Evolutionary conservation across 164 flowering plant species (phyloP).

Genomic region (Chloranthus sessilifolius): DNA sequence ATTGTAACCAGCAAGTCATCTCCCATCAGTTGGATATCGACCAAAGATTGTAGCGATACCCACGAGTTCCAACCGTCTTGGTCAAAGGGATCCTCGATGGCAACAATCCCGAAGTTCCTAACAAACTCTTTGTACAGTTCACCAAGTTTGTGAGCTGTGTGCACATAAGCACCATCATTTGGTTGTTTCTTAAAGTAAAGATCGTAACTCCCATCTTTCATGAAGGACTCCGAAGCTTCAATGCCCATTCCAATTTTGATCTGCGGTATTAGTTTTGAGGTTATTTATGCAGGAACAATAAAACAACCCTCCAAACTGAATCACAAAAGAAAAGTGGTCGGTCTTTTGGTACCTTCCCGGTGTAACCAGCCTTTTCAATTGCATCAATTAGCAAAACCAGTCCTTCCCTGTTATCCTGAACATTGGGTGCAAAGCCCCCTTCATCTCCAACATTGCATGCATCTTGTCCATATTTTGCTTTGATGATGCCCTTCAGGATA

Average conservation of each 20-base stretch:
- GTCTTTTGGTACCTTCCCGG: constrained; percentile 82
- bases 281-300: constrained; percentile 5
- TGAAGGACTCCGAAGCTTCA: constrained; percentile 91
- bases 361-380: constrained; percentile 94
- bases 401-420: constrained; percentile 97
- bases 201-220: constrained; percentile 77
- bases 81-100: constrained; percentile 99
- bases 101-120: constrained; percentile 85
- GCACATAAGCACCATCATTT: constrained; percentile 87
- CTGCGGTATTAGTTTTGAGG: constrained; percentile 34
- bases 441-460: constrained; percentile 99
- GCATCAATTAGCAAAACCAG: constrained; percentile 84
- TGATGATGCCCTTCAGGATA: constrained; percentile 78
- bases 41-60: constrained; percentile 73
- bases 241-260: constrained; percentile 99
- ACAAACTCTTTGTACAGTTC: constrained; percentile 84
- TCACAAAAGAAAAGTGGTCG: too few species aligned
- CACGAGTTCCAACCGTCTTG: constrained; percentile 98
- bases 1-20: constrained; percentile 97
- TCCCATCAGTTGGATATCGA: constrained; percentile 90
- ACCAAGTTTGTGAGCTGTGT: constrained; percentile 55
- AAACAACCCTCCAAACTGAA: too few species aligned
- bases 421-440: constrained; percentile 98
- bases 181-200: constrained; percentile 89
- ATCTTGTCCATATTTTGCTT: constrained; percentile 92